Evolutionary conservation across 352 stramenopile species (phyloP).

Genomic region (Phytophthora rubi): DNA sequence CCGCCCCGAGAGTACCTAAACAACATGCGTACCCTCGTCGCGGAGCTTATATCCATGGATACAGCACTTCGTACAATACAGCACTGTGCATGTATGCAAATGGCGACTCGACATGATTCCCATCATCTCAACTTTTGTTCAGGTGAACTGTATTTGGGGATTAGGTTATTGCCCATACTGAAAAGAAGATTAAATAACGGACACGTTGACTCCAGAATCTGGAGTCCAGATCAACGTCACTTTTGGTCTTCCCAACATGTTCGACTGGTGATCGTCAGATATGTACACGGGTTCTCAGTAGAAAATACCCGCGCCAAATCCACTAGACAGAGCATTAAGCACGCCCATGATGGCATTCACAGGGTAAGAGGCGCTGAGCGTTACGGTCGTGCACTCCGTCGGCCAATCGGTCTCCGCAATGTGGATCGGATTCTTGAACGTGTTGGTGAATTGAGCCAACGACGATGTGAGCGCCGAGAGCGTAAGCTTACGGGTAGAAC

Average conservation of each 20-base stretch:
- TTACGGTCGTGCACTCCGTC: conserved; percentile 29
- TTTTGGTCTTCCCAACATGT: conserved; percentile 8
- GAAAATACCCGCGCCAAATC: conserved; percentile 36
- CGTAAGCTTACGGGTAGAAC: conserved; percentile 50
- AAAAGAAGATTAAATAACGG: conserved; percentile 8
- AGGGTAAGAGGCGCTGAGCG: conserved; percentile 28
- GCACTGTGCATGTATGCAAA: too few relatives aligned
- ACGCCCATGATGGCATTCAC: conserved; percentile 32
- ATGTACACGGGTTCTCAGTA: conserved; percentile 40
- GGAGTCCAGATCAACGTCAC: not conserved
- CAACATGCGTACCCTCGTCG: not conserved
- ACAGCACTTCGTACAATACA: too few relatives aligned
- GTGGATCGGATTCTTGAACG: conserved; percentile 41
- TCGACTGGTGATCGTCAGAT: conserved; percentile 23
- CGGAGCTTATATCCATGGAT: too few relatives aligned
- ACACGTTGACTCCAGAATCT: not conserved
- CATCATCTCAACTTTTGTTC: not conserved
- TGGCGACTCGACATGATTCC: conserved; percentile 7
- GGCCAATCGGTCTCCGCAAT: conserved; percentile 45
- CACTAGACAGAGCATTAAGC: conserved; percentile 23
- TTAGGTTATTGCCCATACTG: conserved; percentile 3
- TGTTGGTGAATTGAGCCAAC: conserved; percentile 33
- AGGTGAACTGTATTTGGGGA: conserved; percentile 2
- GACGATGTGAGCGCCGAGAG: conserved; percentile 37
- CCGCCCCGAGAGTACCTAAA: not conserved